Base-by-base conservation (phyloP, 2,329 filamentous ascomycete species). In the Claviceps arundinis region DNA sequence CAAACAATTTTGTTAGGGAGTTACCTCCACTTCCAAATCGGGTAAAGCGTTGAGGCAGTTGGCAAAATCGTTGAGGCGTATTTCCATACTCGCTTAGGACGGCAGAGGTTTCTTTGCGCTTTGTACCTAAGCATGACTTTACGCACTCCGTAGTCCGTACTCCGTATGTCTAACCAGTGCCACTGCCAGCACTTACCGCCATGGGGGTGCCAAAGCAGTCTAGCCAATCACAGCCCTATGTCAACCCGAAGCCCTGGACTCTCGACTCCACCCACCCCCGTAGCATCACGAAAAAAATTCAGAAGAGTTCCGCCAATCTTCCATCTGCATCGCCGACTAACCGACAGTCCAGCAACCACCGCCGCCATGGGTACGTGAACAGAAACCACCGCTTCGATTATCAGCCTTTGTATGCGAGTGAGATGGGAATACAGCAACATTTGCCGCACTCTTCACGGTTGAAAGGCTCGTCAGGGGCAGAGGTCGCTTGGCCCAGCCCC, bases 331-430 rank as follows among this genome's bases (percentile, higher is more conserved):
- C 70, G 65, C 64, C 68, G 66, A 71, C 65, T 64, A 66, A 68
- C 66, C 64, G 67, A 68, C 66, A 64, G 67, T 55, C 60, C 62
- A 64, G 57, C 63, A 63, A 62, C 64, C 61, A 67, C 64, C 74
- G 73, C 70, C 74, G 78, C 72, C 71, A 81, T 81, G 77, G 77
- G 77, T 81, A 81, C 73, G 77, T 77, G 66, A 68, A 75, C 67
- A 52, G 59, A 40, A 74, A 68, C 52, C 57, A 38, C 42, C 37
- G 41, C 53, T 53, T 58, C 53, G 50, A 55, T 61, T 57, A 57
- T 66, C 64, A 68, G 67, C 68, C 68, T 64, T 59, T 66, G 73
- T 75, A 67, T 76, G 73, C 73, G 72, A 76, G 73, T 76, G 73
- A 73, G 53, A 53, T 53, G 40, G 51, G 52, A 46, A 22, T 50